phyloP scores from a whole-genome alignment of 495 filamentous ascomycete genomes.

The Lophiotrema nucula region DNA sequence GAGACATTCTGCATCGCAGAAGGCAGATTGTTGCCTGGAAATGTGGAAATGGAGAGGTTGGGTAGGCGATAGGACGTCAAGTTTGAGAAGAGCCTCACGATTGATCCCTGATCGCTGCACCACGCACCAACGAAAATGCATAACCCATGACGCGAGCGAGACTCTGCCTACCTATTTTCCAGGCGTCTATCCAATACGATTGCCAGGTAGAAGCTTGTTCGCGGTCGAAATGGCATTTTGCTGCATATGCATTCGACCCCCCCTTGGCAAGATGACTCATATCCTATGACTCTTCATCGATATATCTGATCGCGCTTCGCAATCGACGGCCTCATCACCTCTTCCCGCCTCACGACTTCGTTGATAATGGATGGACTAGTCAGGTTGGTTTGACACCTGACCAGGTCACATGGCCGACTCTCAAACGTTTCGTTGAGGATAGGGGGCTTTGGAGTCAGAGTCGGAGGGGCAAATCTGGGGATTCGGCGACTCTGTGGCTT shows the following conservation, averaged over 20 bases:
- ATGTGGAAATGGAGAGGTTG: background rate
- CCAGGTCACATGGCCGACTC: constrained; percentile 7
- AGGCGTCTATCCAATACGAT: no score
- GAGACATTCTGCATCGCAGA: background rate
- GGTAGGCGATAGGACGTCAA: background rate
- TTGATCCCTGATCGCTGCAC: background rate
- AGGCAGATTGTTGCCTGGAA: background rate
- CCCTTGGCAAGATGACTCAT: constrained; percentile 1
- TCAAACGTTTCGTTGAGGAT: constrained; percentile 10
- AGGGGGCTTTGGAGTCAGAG: constrained; percentile 11
- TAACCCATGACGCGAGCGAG: constrained; percentile 2
- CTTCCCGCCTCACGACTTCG: constrained; percentile 1
- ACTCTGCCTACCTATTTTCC: background rate
- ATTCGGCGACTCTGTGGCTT: background rate
- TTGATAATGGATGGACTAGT: constrained; percentile 9
- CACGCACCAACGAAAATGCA: background rate
- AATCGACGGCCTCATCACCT: background rate
- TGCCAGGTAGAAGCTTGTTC: no score
- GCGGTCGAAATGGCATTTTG: background rate
- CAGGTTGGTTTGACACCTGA: constrained; percentile 2
- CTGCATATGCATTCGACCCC: background rate
- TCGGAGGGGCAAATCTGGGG: constrained; percentile 23
- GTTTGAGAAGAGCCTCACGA: background rate
- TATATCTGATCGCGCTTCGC: constrained; percentile 7
- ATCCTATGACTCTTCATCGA: background rate